Percentiles rank a stretch among this genome's conserved stretches.
These are phyloP conservation scores for Fusarium pininemorale DNA, from an alignment of 2,329 filamentous ascomycete species.

Conservation along the genomic window DNA sequence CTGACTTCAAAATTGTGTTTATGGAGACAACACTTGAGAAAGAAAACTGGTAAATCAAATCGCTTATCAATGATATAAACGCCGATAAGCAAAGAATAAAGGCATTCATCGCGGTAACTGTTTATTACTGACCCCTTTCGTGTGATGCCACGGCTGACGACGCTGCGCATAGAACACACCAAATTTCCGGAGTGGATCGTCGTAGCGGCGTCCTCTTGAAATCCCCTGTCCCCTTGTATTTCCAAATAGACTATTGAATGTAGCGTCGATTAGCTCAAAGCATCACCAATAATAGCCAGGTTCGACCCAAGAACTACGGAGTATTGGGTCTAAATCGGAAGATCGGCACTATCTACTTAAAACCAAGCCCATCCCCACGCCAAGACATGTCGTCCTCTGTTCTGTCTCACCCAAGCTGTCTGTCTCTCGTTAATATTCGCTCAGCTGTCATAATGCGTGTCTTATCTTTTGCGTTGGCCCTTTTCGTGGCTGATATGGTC, in stretches of 20 bases:
- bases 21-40: not conserved
- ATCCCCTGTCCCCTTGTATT: not conserved
- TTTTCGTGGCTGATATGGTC: not conserved
- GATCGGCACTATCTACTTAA: not conserved
- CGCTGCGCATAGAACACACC: not conserved
- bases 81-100: too few relatives aligned
- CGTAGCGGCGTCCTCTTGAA: not conserved
- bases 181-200: not conserved
- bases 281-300: not conserved
- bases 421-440: constrained; percentile 1
- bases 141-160: not conserved
- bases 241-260: not conserved
- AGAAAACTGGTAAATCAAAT: accelerated
- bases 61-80: accelerated
- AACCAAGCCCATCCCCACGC: not conserved
- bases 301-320: not conserved
- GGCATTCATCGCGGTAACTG: accelerated
- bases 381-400: too few relatives aligned
- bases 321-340: too few relatives aligned
- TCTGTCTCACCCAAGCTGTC: not conserved
- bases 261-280: not conserved
- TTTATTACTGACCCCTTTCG: too few relatives aligned
- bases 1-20: not conserved
- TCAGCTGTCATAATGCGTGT: not conserved
- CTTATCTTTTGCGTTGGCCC: not conserved